A percentile compares a stretch with the other conserved stretches of the same genome.
Conservation (phyloP, 2,329 filamentous ascomycete species). For the Aspergillus bombycis region DNA sequence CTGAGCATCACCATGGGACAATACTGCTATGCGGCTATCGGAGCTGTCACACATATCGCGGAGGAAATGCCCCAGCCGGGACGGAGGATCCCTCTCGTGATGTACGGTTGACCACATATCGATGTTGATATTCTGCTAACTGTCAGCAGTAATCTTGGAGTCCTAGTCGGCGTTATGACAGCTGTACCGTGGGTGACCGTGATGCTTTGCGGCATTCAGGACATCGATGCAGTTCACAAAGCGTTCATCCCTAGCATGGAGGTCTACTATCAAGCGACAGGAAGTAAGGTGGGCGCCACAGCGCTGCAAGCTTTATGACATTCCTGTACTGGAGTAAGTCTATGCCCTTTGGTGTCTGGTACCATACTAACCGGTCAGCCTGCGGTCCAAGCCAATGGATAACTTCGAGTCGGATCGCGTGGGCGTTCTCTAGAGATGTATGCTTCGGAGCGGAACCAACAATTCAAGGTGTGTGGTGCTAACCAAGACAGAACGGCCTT, state of each 20-base stretch:
- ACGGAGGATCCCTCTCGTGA: slow-evolving; percentile 3
- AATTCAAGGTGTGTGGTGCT: slow-evolving; percentile 38
- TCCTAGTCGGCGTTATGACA: slow-evolving; percentile 4
- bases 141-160: slow-evolving; percentile 14
- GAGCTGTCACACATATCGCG: slow-evolving; percentile 29
- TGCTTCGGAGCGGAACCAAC: slow-evolving; percentile 18
- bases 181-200: slow-evolving; percentile 5
- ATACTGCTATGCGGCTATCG: slow-evolving; percentile 29
- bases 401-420: slow-evolving; percentile 9
- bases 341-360: background rate
- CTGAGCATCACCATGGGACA: slow-evolving; percentile 30
- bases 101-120: background rate
- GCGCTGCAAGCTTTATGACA: slow-evolving; percentile 3
- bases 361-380: background rate
- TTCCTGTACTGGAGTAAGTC: slow-evolving; percentile 12
- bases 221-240: slow-evolving; percentile 3
- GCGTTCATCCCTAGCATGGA: slow-evolving; percentile 7
- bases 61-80: slow-evolving; percentile 18
- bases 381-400: slow-evolving; percentile 10
- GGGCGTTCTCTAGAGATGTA: slow-evolving; percentile 14
- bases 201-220: slow-evolving; percentile 1
- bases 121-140: slow-evolving; percentile 4
- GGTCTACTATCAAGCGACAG: slow-evolving; percentile 7
- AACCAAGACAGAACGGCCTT: slow-evolving; percentile 16
- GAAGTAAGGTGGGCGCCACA: slow-evolving; percentile 5